These are phyloP conservation scores for Tolypocladium guangdongense DNA, from an alignment of 2,329 filamentous ascomycete genomes.

Conservation along the genomic window DNA sequence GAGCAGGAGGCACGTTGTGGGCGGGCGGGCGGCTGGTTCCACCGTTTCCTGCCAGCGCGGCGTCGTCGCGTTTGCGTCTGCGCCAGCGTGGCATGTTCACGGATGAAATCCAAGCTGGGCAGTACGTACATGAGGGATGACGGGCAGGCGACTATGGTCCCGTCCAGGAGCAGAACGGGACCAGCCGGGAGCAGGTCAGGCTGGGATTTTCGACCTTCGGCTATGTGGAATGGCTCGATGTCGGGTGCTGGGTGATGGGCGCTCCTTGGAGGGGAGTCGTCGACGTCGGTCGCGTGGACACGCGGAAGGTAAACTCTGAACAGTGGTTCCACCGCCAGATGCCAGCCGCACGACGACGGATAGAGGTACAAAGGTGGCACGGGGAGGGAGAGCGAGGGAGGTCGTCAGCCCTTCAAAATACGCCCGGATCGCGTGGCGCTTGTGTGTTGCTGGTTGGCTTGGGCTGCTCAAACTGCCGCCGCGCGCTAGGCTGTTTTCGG, in stretches of 20 bases:
- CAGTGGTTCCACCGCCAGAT: neutral
- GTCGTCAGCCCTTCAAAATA: conserved; percentile 8
- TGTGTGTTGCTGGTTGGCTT: conserved; percentile 2
- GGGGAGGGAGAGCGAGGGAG: neutral
- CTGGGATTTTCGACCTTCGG: neutral
- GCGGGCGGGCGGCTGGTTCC: neutral
- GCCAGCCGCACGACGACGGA: neutral
- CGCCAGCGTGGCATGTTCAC: conserved; percentile 1
- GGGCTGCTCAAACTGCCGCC: conserved; percentile 6
- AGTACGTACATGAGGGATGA: conserved; percentile 12
- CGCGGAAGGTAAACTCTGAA: neutral
- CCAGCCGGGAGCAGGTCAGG: neutral
- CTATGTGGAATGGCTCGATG: neutral
- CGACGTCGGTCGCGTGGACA: neutral
- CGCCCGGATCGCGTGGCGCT: conserved; percentile 11
- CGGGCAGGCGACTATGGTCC: conserved; percentile 7
- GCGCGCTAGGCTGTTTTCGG: conserved; percentile 6
- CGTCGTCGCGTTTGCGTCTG: neutral
- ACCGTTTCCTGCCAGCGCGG: neutral
- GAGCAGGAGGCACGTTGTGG: neutral
- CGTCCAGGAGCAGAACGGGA: conserved; percentile 8
- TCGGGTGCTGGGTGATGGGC: neutral
- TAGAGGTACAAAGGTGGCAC: neutral
- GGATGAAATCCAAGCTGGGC: neutral
- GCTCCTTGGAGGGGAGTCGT: neutral